These are phyloP conservation scores for Gossypium schwendimanii DNA, from an alignment of 441 rosid genomes.

Conservation along the genomic window DNA sequence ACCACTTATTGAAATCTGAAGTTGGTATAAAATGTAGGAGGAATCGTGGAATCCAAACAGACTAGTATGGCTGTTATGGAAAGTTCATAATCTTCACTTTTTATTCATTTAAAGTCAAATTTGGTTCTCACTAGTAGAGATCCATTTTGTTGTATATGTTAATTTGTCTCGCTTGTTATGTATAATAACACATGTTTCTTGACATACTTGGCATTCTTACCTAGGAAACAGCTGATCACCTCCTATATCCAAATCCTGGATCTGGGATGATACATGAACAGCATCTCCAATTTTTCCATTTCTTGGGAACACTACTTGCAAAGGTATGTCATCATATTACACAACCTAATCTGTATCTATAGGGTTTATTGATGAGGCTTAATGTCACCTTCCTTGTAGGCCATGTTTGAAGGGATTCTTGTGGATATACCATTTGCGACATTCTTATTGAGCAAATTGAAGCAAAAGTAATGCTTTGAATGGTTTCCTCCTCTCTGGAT, in stretches of 20 bases:
- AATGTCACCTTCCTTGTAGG: slow-evolving; percentile 45
- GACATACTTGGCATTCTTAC: slow-evolving; percentile 21
- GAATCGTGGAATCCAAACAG: neutral
- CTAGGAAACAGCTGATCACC: slow-evolving; percentile 91
- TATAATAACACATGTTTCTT: neutral
- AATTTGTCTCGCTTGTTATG: neutral
- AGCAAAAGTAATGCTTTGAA: slow-evolving; percentile 55
- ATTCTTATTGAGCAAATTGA: slow-evolving; percentile 97
- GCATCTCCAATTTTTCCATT: slow-evolving; percentile 92
- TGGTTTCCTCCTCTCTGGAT: neutral
- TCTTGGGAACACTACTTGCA: slow-evolving; percentile 88
- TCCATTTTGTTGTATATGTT: neutral
- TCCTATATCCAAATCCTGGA: slow-evolving; percentile 97
- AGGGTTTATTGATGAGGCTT: slow-evolving; percentile 7
- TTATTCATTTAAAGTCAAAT: neutral
- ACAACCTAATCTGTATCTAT: neutral
- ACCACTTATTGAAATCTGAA: neutral
- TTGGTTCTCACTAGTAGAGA: neutral
- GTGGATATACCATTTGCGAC: slow-evolving; percentile 98
- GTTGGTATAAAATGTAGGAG: neutral
- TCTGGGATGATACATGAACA: slow-evolving; percentile 95
- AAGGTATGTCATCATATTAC: slow-evolving; percentile 45
- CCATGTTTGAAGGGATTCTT: slow-evolving; percentile 98
- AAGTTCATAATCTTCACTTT: neutral
- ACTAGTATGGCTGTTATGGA: neutral